Conservation (phyloP, 495 filamentous ascomycete species). For the Tuber microsphaerosporum region DNA sequence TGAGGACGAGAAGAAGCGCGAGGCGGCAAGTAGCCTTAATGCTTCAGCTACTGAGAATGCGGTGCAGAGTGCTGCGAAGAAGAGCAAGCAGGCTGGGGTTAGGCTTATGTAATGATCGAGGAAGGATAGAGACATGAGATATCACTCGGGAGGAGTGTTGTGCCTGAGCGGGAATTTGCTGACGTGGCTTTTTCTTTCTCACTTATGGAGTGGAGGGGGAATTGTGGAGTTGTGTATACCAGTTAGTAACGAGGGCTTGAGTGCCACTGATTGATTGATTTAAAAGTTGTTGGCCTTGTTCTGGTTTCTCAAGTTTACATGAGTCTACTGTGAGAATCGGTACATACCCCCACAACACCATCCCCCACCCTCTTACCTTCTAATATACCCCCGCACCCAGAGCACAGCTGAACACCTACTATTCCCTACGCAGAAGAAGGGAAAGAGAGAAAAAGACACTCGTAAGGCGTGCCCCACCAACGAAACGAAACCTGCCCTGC, state of each 20-base stretch:
- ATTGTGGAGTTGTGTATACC: neutral
- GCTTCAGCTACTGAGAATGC: slow-evolving; percentile 69
- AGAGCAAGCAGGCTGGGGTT: slow-evolving; percentile 82
- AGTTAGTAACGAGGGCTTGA: neutral
- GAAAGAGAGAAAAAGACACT: too few species aligned
- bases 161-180: neutral
- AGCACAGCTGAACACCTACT: too few species aligned
- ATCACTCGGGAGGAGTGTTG: neutral
- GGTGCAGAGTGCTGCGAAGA: slow-evolving; percentile 62
- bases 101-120: slow-evolving; percentile 49
- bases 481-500: too few species aligned
- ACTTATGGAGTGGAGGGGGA: neutral
- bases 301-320: neutral
- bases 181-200: neutral
- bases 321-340: neutral
- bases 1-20: slow-evolving; percentile 82
- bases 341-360: too few species aligned
- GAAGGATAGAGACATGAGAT: neutral
- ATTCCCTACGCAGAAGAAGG: too few species aligned
- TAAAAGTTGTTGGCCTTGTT: neutral
- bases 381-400: too few species aligned
- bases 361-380: too few species aligned
- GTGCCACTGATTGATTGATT: neutral
- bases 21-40: slow-evolving; percentile 72
- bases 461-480: too few species aligned